Base-by-base conservation (phyloP, 148 eudicot species). In the Selenicereus undatus region DNA sequence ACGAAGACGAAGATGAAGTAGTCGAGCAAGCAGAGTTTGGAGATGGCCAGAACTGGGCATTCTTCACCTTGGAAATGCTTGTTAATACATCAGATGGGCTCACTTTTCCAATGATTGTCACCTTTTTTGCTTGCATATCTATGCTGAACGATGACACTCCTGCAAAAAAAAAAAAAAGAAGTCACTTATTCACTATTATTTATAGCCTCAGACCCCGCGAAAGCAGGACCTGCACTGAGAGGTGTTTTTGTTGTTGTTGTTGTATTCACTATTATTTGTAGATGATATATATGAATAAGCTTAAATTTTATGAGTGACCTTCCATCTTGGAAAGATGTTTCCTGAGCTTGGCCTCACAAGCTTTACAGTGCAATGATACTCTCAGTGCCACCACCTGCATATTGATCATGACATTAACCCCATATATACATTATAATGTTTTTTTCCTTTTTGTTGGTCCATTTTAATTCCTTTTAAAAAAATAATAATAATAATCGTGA, bases 351-450 rank as follows among this genome's bases (percentile, higher is more conserved):
- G 93, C 91, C 79, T 90, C 97, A 86, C 99, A 95, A 22, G 97
- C 99, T 84, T 84, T 93, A 92, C 99, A 95, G 77, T 95, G 98
- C 50, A 95, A 87, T 74, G 99, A 91, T 24, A 95, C 99, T 84
- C 87, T 88, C 86, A 95, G 80, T 29, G 90, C 90, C 72, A 95
- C 99, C 36, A 92, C 97, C 98, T 95, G 90, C 81, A 60, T 58
- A 70, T 64, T 8, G 3, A 62, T 62, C 3, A 32, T 1, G 2
- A 32, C 62, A 56, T 56, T 0, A 56, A 6, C 62, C 62, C 62
- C 60, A 54, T 54, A 0, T 62, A 17, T 9, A 22, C 5, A 22
- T 64, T 24, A 64, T 22, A 64, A 22, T 22, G 26, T 12, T 17
- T 11, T 62, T n/a, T 24, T 27, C 8, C 17, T 60, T 60, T 6